Conservation (phyloP, 2,329 filamentous ascomycete species). For the Aspergillus fijiensis region DNA sequence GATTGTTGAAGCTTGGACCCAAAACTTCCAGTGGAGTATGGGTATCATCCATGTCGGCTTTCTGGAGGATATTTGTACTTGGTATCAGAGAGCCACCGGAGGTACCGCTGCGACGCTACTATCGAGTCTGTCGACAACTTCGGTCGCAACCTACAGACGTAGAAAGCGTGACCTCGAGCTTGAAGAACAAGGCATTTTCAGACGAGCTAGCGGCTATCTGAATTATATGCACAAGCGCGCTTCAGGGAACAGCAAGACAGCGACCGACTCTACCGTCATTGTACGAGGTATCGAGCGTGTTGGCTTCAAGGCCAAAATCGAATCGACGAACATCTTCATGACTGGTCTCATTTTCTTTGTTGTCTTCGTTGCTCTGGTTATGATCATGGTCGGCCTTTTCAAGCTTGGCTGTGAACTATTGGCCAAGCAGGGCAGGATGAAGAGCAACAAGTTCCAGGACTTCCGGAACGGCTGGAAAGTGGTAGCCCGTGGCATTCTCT, state of each 20-base stretch:
- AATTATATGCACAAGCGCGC: slow-evolving; percentile 50
- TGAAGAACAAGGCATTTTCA: slow-evolving; percentile 34
- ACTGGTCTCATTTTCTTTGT: slow-evolving; percentile 88
- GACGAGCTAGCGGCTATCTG: slow-evolving; percentile 44
- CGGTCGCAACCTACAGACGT: slow-evolving; percentile 75
- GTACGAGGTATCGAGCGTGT: slow-evolving; percentile 86
- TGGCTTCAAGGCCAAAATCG: slow-evolving; percentile 80
- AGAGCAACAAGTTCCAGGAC: slow-evolving; percentile 81
- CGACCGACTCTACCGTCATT: slow-evolving; percentile 4
- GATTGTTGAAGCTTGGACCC: slow-evolving; percentile 88
- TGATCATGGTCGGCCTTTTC: slow-evolving; percentile 71
- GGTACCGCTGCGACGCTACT: slow-evolving; percentile 79
- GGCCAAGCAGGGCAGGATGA: slow-evolving; percentile 73
- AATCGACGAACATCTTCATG: slow-evolving; percentile 89
- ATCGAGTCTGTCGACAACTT: slow-evolving; percentile 69
- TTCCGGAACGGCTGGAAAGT: slow-evolving; percentile 94
- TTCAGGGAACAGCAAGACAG: slow-evolving; percentile 33
- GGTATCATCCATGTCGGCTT: slow-evolving; percentile 87
- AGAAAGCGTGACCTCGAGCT: slow-evolving; percentile 52
- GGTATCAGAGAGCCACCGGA: slow-evolving; percentile 93
- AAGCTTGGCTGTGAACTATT: slow-evolving; percentile 78
- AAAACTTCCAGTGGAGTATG: slow-evolving; percentile 98
- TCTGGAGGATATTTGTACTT: slow-evolving; percentile 84
- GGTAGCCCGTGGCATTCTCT: slow-evolving; percentile 89
- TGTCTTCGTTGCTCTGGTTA: slow-evolving; percentile 74